A percentile compares a stretch with the other conserved stretches of the same genome.
Conservation (phyloP, 2,329 filamentous ascomycete genomes). For the Zarea fungicola region DNA sequence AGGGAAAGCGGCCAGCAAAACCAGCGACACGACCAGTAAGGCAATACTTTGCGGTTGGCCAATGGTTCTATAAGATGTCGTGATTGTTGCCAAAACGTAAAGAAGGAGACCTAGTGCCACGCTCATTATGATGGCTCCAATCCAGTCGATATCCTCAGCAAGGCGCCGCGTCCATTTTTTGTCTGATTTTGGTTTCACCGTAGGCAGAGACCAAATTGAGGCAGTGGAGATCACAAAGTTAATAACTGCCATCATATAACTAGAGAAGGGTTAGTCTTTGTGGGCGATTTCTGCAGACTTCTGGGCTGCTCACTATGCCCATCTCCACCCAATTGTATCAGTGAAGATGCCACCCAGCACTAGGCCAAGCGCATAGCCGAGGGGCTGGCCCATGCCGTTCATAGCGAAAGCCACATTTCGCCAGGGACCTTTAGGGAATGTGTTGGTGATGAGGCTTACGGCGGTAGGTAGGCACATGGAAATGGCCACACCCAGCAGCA, state of each 20-base stretch:
- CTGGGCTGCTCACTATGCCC: constrained; percentile 27
- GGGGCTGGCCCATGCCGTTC: constrained; percentile 39
- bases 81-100: constrained; percentile 45
- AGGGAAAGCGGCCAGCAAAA: constrained; percentile 44
- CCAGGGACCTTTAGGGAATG: constrained; percentile 24
- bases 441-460: constrained; percentile 27
- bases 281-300: not conserved
- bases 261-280: not conserved
- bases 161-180: constrained; percentile 23
- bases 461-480: constrained; percentile 28
- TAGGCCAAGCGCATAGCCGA: constrained; percentile 45
- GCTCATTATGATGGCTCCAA: constrained; percentile 42
- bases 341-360: constrained; percentile 46
- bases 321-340: constrained; percentile 43
- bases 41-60: constrained; percentile 35
- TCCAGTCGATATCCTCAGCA: constrained; percentile 46
- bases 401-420: constrained; percentile 37
- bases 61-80: constrained; percentile 34
- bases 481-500: constrained; percentile 23
- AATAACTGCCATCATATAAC: constrained; percentile 32
- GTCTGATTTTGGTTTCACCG: constrained; percentile 18
- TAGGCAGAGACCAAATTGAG: constrained; percentile 33
- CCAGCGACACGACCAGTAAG: constrained; percentile 37
- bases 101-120: constrained; percentile 43
- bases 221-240: constrained; percentile 30